phyloP scores from a whole-genome alignment of 768 basidiomycete species.

The Boletus subcaerulescens region DNA sequence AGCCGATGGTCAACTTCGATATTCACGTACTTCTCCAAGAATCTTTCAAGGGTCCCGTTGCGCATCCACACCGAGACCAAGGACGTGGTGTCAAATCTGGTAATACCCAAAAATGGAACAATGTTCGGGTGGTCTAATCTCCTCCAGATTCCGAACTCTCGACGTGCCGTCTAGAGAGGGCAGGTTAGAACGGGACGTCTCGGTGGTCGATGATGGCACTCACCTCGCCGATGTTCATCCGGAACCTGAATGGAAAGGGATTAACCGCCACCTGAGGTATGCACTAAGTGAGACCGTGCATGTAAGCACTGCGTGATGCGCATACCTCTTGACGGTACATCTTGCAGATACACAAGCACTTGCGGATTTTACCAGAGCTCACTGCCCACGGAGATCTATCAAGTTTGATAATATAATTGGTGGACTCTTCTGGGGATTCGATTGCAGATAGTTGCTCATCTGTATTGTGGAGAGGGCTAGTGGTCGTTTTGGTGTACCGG shows the following conservation, averaged over 20 bases:
- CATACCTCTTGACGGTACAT: neutral
- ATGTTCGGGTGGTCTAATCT: neutral
- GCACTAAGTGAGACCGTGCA: neutral
- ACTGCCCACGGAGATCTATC: neutral
- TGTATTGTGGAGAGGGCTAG: no score
- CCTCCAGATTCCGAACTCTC: constrained; percentile 2
- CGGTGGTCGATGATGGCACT: neutral
- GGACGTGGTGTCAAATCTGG: neutral
- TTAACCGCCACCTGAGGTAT: neutral
- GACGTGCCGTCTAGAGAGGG: neutral
- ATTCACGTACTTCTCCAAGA: neutral
- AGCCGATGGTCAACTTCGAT: neutral
- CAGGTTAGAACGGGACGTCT: neutral
- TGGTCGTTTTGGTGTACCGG: no score
- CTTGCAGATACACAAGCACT: neutral
- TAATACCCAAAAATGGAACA: neutral
- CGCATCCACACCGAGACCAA: neutral
- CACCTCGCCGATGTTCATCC: neutral
- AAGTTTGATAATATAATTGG: neutral
- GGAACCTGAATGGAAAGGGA: neutral
- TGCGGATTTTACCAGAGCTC: neutral
- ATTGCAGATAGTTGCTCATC: neutral
- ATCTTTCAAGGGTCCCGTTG: neutral
- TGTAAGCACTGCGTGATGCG: neutral
- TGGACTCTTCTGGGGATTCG: neutral